Evolutionary conservation across 768 basidiomycete genomes (phyloP).

Genomic region (Boletus pseudo-olivaceus): DNA sequence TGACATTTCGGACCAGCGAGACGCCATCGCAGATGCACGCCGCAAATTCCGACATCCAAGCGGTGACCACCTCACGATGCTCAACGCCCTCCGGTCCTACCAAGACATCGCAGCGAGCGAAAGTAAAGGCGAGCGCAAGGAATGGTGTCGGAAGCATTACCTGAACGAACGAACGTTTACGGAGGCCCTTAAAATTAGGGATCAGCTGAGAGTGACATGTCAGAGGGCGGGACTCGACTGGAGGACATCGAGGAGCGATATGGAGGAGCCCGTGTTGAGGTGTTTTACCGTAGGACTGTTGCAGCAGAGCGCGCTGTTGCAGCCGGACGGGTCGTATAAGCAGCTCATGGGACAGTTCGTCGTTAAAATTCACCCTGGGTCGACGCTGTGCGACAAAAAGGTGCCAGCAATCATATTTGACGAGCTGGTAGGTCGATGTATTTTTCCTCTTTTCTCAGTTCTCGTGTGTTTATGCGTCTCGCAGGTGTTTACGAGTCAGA

Average conservation of each 20-base stretch:
- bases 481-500: constrained; percentile 77
- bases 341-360: constrained; percentile 71
- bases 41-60: constrained; percentile 76
- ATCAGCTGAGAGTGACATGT: constrained; percentile 72
- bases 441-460: neutral
- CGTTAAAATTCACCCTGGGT: constrained; percentile 91
- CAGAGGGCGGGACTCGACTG: constrained; percentile 58
- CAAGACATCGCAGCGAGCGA: constrained; percentile 57
- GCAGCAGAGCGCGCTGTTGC: constrained; percentile 79
- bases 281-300: constrained; percentile 75
- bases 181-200: constrained; percentile 75
- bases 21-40: constrained; percentile 65
- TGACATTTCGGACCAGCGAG: constrained; percentile 72
- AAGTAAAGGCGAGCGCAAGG: constrained; percentile 45
- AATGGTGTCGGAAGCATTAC: constrained; percentile 85
- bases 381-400: constrained; percentile 76
- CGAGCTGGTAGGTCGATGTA: constrained; percentile 66
- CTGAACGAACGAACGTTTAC: constrained; percentile 78
- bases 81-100: constrained; percentile 83
- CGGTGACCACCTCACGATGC: constrained; percentile 88
- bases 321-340: constrained; percentile 86
- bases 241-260: constrained; percentile 54
- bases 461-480: neutral
- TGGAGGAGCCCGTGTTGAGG: constrained; percentile 64
- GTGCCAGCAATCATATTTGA: constrained; percentile 87